Conservation (phyloP, 306 rosid genomes). For the Citrullus amarus region DNA sequence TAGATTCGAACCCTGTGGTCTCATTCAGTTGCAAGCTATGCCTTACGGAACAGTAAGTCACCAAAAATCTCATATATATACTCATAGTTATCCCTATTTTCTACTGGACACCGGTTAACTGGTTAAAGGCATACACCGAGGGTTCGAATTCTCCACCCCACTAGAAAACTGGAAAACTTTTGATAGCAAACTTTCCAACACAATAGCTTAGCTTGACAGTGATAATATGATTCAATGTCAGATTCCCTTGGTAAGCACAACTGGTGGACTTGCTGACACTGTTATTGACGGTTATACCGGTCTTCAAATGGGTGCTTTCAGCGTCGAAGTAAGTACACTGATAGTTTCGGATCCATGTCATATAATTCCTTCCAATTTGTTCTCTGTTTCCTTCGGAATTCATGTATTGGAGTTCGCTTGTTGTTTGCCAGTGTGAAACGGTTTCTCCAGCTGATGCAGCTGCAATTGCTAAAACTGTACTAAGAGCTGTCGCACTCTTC, state of each 20-base stretch:
- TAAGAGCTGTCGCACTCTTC: constrained; percentile 19
- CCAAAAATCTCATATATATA: neutral
- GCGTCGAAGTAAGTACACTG: constrained; percentile 20
- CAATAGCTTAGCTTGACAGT: neutral
- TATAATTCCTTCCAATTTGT: too few relatives aligned
- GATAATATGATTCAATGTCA: neutral
- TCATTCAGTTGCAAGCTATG: constrained; percentile 47
- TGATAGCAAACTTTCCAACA: neutral
- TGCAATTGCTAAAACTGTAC: constrained; percentile 20
- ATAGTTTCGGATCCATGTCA: neutral
- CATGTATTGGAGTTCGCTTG: neutral
- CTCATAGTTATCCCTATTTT: neutral
- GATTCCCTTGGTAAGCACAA: constrained; percentile 34
- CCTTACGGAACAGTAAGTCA: constrained; percentile 37
- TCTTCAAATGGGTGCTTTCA: constrained; percentile 32
- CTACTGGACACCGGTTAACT: too few relatives aligned
- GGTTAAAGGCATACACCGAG: neutral
- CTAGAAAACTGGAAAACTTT: too few relatives aligned
- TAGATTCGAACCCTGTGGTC: constrained; percentile 46
- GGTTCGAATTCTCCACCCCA: too few relatives aligned
- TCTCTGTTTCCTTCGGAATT: neutral
- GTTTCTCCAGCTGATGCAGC: constrained; percentile 32
- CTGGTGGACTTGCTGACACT: constrained; percentile 47
- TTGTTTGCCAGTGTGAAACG: constrained; percentile 22
- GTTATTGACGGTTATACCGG: constrained; percentile 39